phyloP scores from a whole-genome alignment of 768 basidiomycete genomes.

The Coprinopsis strossmayeri region DNA sequence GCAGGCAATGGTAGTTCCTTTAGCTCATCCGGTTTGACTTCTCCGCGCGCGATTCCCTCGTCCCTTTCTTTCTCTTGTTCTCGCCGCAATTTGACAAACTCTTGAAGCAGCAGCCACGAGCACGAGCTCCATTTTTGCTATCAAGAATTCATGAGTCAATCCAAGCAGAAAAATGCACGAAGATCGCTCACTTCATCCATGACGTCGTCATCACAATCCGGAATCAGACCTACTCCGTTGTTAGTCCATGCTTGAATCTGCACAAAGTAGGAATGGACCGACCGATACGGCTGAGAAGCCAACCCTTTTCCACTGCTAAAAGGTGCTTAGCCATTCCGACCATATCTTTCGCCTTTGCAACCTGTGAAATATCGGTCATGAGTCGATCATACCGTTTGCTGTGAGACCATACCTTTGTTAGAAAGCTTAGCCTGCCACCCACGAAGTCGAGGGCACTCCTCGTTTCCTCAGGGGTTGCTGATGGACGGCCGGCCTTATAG shows the following conservation, averaged over 20 bases:
- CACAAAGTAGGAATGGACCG: constrained; percentile 6
- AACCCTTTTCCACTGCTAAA: constrained; percentile 68
- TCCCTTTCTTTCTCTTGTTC: constrained; percentile 40
- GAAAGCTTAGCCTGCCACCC: constrained; percentile 76
- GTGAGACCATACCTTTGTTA: constrained; percentile 47
- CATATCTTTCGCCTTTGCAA: constrained; percentile 57
- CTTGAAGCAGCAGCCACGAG: constrained; percentile 70
- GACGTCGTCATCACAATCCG: constrained; percentile 78
- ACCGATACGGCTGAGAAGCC: constrained; percentile 76
- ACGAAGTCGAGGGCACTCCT: constrained; percentile 51
- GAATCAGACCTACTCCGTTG: constrained; percentile 46
- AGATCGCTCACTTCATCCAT: constrained; percentile 73
- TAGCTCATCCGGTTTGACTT: constrained; percentile 24
- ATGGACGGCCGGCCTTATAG: constrained; percentile 25
- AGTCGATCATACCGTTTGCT: background rate
- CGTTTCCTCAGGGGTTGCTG: constrained; percentile 26
- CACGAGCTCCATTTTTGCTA: constrained; percentile 81
- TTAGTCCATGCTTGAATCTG: background rate
- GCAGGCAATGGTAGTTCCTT: constrained; percentile 50
- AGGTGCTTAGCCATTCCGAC: constrained; percentile 56
- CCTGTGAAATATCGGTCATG: constrained; percentile 19
- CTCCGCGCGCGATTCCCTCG: constrained; percentile 30
- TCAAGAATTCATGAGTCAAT: background rate
- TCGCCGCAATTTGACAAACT: constrained; percentile 59
- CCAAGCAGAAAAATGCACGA: constrained; percentile 3